Evolutionary conservation across 2,329 filamentous ascomycete genomes (phyloP), one percentile per base, ranked within the genome.

Genomic region (Aspergillus pseudoviridinutans): DNA sequence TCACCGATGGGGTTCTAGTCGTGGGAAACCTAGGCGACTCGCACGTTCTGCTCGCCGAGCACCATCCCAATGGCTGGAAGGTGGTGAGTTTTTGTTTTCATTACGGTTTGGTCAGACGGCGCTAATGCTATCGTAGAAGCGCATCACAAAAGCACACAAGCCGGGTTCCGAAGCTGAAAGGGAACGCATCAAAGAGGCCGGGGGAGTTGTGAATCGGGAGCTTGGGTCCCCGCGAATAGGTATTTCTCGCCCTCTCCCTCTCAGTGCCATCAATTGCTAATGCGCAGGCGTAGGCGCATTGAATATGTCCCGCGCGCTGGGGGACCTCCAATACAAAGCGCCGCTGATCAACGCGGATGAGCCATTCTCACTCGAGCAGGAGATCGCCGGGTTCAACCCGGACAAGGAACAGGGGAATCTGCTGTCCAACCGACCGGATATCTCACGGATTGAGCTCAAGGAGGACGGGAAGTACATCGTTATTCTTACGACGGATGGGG

Each of bases 281-380:
- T 17, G 4, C 3, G 7, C 38, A 53, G 46, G 2, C 3, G 6
- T 27, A 58, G 57, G 57, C 8, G 12, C 54, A n/a, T 47, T 60
- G 17, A 60, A 60, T 7, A 58, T 60, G 55, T 60, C 58, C 27
- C 58, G 58, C 7, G 58, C 58, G 2, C 35, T 60, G 4, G 58
- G 58, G 1, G 58, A 60, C 28, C 53, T 60, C n/a, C 49, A 55
- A 12, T 60, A 60, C 50, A 60, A 60, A 46, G 47, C 44, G 1
- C 58, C 55, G 1, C 47, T 60, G 2, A 55, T 54, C 50, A 55
- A 55, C n/a, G 27, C 50, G 32, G 50, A 24, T 28, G 8, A 17
- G 17, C 44, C 44, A 2, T 47, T 24, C 44, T 47, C 44, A 12
- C 12, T 24, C 10, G 44, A 47, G 14, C 51, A 55, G 32, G 17